Base-by-base conservation (phyloP, 257 asterid genomes). In the Voacanga thouarsii region DNA sequence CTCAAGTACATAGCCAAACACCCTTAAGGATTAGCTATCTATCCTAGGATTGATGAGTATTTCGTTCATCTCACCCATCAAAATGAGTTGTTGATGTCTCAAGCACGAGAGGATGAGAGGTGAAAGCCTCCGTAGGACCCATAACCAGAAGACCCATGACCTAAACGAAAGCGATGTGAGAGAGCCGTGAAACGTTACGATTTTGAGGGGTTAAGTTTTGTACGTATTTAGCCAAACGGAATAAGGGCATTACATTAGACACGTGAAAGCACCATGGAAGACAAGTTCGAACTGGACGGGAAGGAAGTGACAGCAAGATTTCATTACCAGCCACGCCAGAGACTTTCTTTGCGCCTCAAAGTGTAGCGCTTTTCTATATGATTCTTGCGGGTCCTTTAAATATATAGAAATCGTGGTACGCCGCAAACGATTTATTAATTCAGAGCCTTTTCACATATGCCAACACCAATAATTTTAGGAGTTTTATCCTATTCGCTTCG, bases 261-360 rank as follows among this genome's bases (percentile, higher is more conserved):
- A 56, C 37, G 63, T 75, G 50, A 5, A 8, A 14, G 1, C 23
- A 30, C n/a, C 30, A 30, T 61, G 43, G 71, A 77, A 28, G 71
- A 77, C 51, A 10, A 47, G 24, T 15, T 51, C 49, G 63, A 63
- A 49, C 39, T 65, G 60, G 75, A 65, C 41, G 26, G 75, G 53
- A 73, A 79, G 75, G 37, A 71, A 79, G 75, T 7, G 75, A 68
- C 41, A 28, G 53, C 64, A 53, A 75, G 14, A 60, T 16, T 45
- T 60, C 70, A 23, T n/a, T 51, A 26, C 11, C 39, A 44, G 49
- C 61, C 47, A 28, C 18, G 79, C 37, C 60, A 75, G 2, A 33
- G n/a, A n/a, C n/a, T 61, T 4, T 61, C 53, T 24, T 44, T 15
- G 4, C 28, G 49, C 16, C 56, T 9, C 37, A n/a, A 66, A 61